Evolutionary conservation across 2,329 filamentous ascomycete genomes (phyloP).

Genomic region (Colletotrichum incanum): DNA sequence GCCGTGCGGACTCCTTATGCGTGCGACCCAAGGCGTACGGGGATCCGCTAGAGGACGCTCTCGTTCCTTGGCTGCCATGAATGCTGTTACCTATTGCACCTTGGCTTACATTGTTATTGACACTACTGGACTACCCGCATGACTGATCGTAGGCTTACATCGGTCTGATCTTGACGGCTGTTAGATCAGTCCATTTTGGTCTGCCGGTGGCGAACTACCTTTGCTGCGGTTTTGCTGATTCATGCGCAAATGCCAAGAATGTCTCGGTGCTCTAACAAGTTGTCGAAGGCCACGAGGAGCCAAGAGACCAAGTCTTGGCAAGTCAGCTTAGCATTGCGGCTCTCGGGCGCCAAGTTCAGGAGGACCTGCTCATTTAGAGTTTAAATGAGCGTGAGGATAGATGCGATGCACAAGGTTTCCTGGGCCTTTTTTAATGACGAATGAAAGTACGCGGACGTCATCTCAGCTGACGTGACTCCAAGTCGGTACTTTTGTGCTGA

Average conservation of each 20-base stretch:
- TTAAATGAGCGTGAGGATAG: too few species aligned
- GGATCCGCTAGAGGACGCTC: neutral
- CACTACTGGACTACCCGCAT: neutral
- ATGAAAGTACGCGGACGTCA: constrained; percentile 4
- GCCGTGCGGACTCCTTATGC: constrained; percentile 18
- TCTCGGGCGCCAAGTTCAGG: constrained; percentile 21
- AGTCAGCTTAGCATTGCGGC: constrained; percentile 32
- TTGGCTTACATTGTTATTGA: neutral
- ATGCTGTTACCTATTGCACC: neutral
- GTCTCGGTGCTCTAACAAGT: constrained; percentile 3
- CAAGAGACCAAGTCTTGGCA: constrained; percentile 21
- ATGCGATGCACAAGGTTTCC: constrained; percentile 11
- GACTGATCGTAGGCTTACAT: neutral
- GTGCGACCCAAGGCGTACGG: constrained; percentile 23
- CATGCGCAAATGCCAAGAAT: constrained; percentile 27
- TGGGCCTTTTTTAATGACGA: neutral
- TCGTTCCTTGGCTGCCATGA: constrained; percentile 6
- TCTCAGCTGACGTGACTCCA: constrained; percentile 25
- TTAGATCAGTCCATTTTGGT: neutral
- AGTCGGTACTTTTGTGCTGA: constrained; percentile 2
- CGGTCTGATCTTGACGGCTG: neutral
- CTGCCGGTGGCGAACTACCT: constrained; percentile 3
- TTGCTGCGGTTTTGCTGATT: neutral
- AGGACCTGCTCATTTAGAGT: constrained; percentile 4
- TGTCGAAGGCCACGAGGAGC: constrained; percentile 15